Evolutionary conservation across 352 stramenopile species (phyloP).

Genomic region (Pythium utonaiense): DNA sequence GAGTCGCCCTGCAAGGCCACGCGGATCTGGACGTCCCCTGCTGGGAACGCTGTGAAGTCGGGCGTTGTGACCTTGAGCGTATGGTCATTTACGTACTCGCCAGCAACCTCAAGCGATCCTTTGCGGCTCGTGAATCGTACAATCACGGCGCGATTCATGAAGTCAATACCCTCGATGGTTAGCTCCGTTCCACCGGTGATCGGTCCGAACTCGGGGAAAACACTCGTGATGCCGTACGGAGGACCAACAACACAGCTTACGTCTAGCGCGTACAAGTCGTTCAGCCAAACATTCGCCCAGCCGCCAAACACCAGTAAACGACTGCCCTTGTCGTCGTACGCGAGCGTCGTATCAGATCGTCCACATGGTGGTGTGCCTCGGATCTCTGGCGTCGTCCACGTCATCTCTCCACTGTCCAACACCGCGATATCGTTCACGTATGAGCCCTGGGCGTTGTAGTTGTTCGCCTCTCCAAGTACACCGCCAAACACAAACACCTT

Average conservation of each 20-base stretch:
- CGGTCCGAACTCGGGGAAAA: conserved; percentile 88
- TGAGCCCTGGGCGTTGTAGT: conserved; percentile 79
- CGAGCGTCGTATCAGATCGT: conserved; percentile 91
- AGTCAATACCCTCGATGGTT: conserved; percentile 92
- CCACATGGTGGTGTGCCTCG: conserved; percentile 79
- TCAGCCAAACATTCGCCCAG: conserved; percentile 94
- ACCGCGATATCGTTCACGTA: conserved; percentile 91
- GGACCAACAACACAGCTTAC: conserved; percentile 94
- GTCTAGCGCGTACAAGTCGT: conserved; percentile 90
- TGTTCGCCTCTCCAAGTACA: conserved; percentile 87
- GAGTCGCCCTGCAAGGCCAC: conserved; percentile 91
- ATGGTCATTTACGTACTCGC: conserved; percentile 87
- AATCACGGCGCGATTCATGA: conserved; percentile 69
- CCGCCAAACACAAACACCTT: conserved; percentile 98
- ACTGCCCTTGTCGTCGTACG: conserved; percentile 91
- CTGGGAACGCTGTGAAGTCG: conserved; percentile 87
- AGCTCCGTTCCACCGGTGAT: conserved; percentile 90
- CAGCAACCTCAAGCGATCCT: conserved; percentile 87
- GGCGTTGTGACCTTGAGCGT: conserved; percentile 87
- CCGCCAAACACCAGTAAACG: conserved; percentile 93
- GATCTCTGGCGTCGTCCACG: conserved; percentile 82
- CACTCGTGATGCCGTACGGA: conserved; percentile 91
- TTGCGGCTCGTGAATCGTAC: conserved; percentile 91
- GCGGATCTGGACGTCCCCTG: conserved; percentile 86
- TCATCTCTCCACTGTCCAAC: conserved; percentile 91